Evolutionary conservation across 139 green algal genomes (phyloP).

Genomic region (Volvox reticuliferus): DNA sequence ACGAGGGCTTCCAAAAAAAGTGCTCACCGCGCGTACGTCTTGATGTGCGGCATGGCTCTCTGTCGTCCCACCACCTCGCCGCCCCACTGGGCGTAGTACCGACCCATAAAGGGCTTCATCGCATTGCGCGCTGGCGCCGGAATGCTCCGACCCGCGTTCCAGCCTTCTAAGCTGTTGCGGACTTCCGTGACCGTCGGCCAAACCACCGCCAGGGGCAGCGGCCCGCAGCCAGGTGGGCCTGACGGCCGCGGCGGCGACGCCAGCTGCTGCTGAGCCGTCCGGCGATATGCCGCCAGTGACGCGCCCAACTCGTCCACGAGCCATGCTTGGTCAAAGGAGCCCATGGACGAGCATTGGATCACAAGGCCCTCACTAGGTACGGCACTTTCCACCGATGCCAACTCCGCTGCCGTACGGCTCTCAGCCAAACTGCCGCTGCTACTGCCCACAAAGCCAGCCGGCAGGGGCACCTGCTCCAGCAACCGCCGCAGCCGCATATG

Average conservation of each 20-base stretch:
- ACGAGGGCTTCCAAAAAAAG: no score
- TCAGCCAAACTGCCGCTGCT: background rate
- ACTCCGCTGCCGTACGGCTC: background rate
- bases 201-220: slow-evolving; percentile 49
- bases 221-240: slow-evolving; percentile 5
- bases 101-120: slow-evolving; percentile 74
- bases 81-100: slow-evolving; percentile 66
- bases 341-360: slow-evolving; percentile 81
- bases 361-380: slow-evolving; percentile 48
- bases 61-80: slow-evolving; percentile 67
- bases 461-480: slow-evolving; percentile 59
- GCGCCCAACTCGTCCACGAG: slow-evolving; percentile 71
- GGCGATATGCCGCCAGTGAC: slow-evolving; percentile 61
- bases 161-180: slow-evolving; percentile 77
- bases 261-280: background rate
- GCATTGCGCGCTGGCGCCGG: slow-evolving; percentile 76
- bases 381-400: background rate
- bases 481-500: slow-evolving; percentile 76
- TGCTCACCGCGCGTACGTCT: slow-evolving; percentile 65
- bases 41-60: slow-evolving; percentile 89
- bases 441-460: slow-evolving; percentile 39
- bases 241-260: background rate
- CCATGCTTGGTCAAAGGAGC: slow-evolving; percentile 75
- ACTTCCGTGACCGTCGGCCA: slow-evolving; percentile 83
- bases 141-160: slow-evolving; percentile 73